Base-by-base conservation (phyloP, 768 basidiomycete species). In the Russula compacta region DNA sequence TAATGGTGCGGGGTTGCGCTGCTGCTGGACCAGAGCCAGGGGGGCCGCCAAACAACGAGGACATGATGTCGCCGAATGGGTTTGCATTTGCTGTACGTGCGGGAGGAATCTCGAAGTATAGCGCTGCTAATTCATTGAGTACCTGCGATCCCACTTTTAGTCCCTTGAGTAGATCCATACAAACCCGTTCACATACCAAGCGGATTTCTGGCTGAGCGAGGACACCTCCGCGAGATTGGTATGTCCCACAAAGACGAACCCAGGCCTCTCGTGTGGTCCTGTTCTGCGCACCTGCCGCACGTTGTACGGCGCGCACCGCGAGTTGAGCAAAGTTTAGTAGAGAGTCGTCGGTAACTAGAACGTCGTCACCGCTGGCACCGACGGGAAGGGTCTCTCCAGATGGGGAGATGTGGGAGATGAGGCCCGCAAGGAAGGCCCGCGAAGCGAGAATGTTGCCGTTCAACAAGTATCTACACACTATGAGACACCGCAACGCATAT, bases 391-490 rank as follows among this genome's bases (percentile, higher is more conserved):
- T 11, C 8, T 79, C 76, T 57, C 80, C 71, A 17, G 77, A 72
- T 19, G 78, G 69, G 49, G 86, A 76, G 6, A 90, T 74, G 59
- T 82, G 81, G 53, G 85, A 78, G 51, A 86, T 78, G 71, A 89
- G 92, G 52, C 85, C 82, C n/a, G 80, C 77, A 70, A 95, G 85
- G 78, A 98, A 97, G n/a, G 87, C 83, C n/a, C 84, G 83, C 4
- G 95, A 91, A 4, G 90, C 90, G n/a, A 92, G 83, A 69, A 99
- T 87, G 65, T 93, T 93, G 15, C 92, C 91, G 56, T 92, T 90
- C 63, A 81, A 81, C 24, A 94, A 77, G 68, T 89, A 90, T 59
- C 89, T 91, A 67, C 15, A 19, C n/a, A 49, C 14, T 39, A 43
- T 52, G 36, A 56, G 48, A 59, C 33, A 51, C 29, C 33, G 42